phyloP scores from a whole-genome alignment of 2,329 filamentous ascomycete genomes.

The Exophiala sp. region DNA sequence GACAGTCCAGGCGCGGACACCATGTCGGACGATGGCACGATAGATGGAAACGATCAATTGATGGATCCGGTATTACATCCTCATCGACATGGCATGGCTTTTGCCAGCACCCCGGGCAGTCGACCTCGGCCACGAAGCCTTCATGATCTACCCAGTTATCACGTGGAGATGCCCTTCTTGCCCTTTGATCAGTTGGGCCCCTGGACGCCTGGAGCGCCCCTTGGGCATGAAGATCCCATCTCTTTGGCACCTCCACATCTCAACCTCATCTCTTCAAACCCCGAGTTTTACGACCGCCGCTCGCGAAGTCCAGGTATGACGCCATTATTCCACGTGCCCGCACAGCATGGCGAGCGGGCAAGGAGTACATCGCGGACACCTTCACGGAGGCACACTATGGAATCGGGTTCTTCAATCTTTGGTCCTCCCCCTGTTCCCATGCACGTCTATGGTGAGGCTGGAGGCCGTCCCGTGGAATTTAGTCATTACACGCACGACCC shows the following conservation, averaged over 20 bases:
- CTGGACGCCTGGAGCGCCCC: constrained; percentile 25
- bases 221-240: constrained; percentile 17
- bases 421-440: constrained; percentile 16
- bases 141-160: constrained; percentile 27
- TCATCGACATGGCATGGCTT: constrained; percentile 20
- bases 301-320: constrained; percentile 18
- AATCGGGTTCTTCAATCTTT: constrained; percentile 18
- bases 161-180: constrained; percentile 28
- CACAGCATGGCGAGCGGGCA: constrained; percentile 18
- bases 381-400: constrained; percentile 24
- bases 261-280: constrained; percentile 11
- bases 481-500: constrained; percentile 18
- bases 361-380: constrained; percentile 23
- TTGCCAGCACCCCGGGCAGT: constrained; percentile 16
- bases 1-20: constrained; percentile 29
- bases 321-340: constrained; percentile 10
- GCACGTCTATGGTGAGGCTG: constrained; percentile 14
- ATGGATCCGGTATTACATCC: constrained; percentile 23
- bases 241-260: constrained; percentile 15
- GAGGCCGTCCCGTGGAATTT: constrained; percentile 15
- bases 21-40: constrained; percentile 29
- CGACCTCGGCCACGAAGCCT: constrained; percentile 26
- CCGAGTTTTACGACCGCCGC: constrained; percentile 14
- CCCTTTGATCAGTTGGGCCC: constrained; percentile 25
- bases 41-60: constrained; percentile 28